These are phyloP conservation scores for Metarhizium humberi DNA, from an alignment of 2,329 filamentous ascomycete species.

Conservation along the genomic window DNA sequence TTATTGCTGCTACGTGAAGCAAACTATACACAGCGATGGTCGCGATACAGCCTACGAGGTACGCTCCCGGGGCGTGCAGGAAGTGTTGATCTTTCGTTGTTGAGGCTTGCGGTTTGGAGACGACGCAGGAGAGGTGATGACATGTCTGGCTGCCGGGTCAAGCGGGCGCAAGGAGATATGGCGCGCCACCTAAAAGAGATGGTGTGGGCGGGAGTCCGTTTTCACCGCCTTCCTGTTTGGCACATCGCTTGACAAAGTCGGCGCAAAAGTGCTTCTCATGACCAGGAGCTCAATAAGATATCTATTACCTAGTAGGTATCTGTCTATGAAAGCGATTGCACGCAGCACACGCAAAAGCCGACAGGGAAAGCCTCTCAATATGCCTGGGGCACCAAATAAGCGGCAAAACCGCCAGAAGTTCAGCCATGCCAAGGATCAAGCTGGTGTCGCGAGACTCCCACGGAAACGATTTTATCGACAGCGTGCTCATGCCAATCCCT, in stretches of 20 bases:
- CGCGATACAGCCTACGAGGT: background rate
- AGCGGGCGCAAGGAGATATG: background rate
- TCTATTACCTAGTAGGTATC: background rate
- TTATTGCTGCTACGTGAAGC: slow-evolving; percentile 9
- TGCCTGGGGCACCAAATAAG: slow-evolving; percentile 37
- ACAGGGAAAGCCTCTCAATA: slow-evolving; percentile 5
- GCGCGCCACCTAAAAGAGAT: background rate
- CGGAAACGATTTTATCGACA: slow-evolving; percentile 96
- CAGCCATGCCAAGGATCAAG: slow-evolving; percentile 43
- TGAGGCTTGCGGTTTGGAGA: background rate
- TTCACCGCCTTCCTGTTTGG: slow-evolving; percentile 10
- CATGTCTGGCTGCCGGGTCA: background rate
- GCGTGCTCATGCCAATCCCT: slow-evolving; percentile 93
- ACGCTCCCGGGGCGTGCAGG: background rate
- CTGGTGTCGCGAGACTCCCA: slow-evolving; percentile 55
- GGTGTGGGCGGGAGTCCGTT: background rate
- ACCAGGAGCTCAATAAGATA: background rate
- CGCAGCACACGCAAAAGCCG: background rate
- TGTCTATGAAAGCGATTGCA: background rate
- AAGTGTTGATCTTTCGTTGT: background rate
- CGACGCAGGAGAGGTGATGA: background rate
- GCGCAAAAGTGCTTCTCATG: background rate
- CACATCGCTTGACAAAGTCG: background rate
- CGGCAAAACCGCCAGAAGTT: slow-evolving; percentile 58
- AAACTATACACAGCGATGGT: background rate